Base-by-base conservation (phyloP, 2,329 filamentous ascomycete genomes). In the Colletotrichum brevisporum region DNA sequence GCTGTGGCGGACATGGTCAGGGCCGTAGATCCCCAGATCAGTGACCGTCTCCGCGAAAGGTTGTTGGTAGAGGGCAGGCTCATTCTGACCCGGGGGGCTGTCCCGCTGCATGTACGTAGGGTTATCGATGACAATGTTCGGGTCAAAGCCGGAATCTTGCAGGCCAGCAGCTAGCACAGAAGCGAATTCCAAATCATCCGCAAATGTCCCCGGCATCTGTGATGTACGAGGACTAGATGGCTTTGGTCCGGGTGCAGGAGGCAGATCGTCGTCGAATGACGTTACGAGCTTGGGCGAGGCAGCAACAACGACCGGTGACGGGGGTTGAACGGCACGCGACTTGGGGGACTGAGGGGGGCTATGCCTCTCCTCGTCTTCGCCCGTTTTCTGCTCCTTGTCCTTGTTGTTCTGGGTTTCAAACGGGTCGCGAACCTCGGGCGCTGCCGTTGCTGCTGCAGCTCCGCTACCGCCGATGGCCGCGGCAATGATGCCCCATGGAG, bases 111-210 rank as follows among this genome's bases (percentile, higher is more conserved):
- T 88, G 74, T 90, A 94, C 1, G 78, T 82, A 0, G 89, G 87
- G 73, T 94, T 86, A 53, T 92, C 83, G 43, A 92, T 90, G 53
- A 94, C 89, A 66, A 94, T 89, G 48, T 91, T 86, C 5, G 90
- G 88, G 74, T 93, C 87, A 71, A 94, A 94, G 0, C 92, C 92
- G 53, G 89, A 88, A n/a, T 89, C 86, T 75, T 90, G 82, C 56
- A 93, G 83, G 1, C 90, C 91, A 55, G 91, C 92, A 66, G 91
- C 91, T 54, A 94, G 80, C 3, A 88, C 89, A 31, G 91, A 92
- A 8, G 90, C 89, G 72, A 94, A 94, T 59, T 90, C 89, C 9
- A 91, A 80, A 73, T 94, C 92, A 65, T 91, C 87, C 1, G 82
- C 87, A 74, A 92, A 94, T 10, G 86, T 81, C 21, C 91, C 91